phyloP scores from a whole-genome alignment of 345 rosid species.

The Gossypium stocksii region DNA sequence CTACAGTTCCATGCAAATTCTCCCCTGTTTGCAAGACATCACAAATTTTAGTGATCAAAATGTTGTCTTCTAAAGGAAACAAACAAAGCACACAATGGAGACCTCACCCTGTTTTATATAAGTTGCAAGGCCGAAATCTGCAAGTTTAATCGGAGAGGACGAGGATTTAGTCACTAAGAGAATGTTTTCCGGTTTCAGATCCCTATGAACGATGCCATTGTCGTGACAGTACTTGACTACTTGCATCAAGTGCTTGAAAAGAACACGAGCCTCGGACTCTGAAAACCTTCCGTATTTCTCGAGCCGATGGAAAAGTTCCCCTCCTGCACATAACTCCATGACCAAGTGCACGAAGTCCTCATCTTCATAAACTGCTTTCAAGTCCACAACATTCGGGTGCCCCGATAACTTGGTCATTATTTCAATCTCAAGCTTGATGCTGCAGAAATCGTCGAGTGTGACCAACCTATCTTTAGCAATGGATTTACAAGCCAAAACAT shows the following conservation, averaged over 20 bases:
- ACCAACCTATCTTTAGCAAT: conserved; percentile 55
- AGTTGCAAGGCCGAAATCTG: conserved; percentile 76
- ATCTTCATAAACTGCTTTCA: conserved; percentile 69
- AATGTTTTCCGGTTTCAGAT: conserved; percentile 65
- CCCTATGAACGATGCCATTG: conserved; percentile 68
- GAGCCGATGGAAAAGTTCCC: conserved; percentile 62
- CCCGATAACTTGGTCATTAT: conserved; percentile 57
- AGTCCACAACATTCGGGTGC: conserved; percentile 59
- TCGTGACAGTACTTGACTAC: conserved; percentile 67
- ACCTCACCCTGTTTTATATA: conserved; percentile 52
- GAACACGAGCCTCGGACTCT: conserved; percentile 45
- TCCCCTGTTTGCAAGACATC: conserved; percentile 37
- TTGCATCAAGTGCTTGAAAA: conserved; percentile 61
- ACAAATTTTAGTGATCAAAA: background rate
- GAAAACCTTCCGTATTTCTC: conserved; percentile 61
- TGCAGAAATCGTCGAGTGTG: conserved; percentile 41
- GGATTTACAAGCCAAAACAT: conserved; percentile 61
- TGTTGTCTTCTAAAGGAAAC: background rate
- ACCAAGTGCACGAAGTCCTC: conserved; percentile 55
- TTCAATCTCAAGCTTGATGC: conserved; percentile 58
- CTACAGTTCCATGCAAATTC: conserved; percentile 57
- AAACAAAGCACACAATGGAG: background rate
- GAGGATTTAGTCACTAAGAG: conserved; percentile 57
- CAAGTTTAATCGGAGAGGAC: conserved; percentile 60
- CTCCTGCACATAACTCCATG: conserved; percentile 74